Conservation (phyloP, 2,329 filamentous ascomycete genomes). For the Microsporum canis region DNA sequence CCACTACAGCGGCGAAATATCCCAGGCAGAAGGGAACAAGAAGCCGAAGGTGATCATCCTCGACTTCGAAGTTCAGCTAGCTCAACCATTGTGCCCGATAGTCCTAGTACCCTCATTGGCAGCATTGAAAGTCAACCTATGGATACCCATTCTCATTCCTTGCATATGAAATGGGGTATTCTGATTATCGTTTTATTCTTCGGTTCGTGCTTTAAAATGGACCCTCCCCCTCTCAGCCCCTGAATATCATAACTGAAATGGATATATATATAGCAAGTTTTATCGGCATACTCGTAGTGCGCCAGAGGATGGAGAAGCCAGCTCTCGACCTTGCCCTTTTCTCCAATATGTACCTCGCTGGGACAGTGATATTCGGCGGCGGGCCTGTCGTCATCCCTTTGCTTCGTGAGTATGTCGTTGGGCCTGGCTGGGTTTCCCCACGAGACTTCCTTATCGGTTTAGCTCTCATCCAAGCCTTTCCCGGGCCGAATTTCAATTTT, state of each 20-base stretch:
- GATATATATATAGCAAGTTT: constrained; percentile 38
- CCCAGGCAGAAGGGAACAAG: constrained; percentile 8
- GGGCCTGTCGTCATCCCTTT: constrained; percentile 56
- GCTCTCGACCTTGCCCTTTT: constrained; percentile 51
- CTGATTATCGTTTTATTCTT: constrained; percentile 40
- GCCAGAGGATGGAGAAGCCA: constrained; percentile 28
- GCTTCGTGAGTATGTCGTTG: constrained; percentile 49
- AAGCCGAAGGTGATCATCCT: neutral
- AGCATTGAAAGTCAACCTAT: neutral
- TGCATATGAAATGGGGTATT: constrained; percentile 14
- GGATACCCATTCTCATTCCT: constrained; percentile 12
- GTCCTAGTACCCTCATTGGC: neutral
- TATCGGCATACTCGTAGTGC: constrained; percentile 43
- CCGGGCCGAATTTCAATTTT: constrained; percentile 44
- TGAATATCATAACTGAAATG: neutral
- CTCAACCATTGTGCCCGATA: neutral
- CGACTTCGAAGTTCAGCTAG: neutral
- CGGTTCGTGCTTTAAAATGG: constrained; percentile 19
- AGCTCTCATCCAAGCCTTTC: constrained; percentile 59
- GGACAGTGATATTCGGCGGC: constrained; percentile 56
- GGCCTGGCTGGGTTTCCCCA: constrained; percentile 57
- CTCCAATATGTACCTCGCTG: constrained; percentile 61
- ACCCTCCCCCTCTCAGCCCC: neutral
- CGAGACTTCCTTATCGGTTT: constrained; percentile 63
- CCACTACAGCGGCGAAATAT: constrained; percentile 12